Conservation (phyloP, 257 asterid species). For the Salvia rosmarinus region DNA sequence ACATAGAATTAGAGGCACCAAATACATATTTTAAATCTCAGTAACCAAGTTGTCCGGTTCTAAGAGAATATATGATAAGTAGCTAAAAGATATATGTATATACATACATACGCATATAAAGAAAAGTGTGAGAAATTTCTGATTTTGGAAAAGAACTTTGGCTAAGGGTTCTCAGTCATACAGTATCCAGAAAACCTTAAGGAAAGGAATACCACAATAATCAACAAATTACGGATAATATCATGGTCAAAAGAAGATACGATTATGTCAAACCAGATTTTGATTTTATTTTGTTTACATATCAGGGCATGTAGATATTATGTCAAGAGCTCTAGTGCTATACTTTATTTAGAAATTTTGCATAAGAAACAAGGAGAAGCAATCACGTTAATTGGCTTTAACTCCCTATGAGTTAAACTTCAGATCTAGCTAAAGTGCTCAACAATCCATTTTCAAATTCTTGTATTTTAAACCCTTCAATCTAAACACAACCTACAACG, state of each 20-base stretch:
- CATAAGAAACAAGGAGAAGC: neutral
- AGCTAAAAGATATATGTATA: too few relatives aligned
- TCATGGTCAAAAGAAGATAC: neutral
- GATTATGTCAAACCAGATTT: neutral
- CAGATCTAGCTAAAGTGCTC: neutral
- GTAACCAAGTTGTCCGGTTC: too few relatives aligned
- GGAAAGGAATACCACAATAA: neutral
- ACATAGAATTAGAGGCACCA: too few relatives aligned
- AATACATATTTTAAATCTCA: too few relatives aligned
- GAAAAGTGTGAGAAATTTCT: neutral
- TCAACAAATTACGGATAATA: neutral
- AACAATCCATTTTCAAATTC: neutral
- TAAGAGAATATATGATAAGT: too few relatives aligned
- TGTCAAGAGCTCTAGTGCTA: neutral
- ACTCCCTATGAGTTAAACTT: constrained; percentile 16
- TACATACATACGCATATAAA: neutral
- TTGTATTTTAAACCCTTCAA: neutral
- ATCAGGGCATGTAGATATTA: neutral
- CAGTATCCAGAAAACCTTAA: neutral
- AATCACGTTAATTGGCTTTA: neutral
- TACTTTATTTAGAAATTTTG: neutral
- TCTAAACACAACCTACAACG: neutral
- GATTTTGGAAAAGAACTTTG: neutral
- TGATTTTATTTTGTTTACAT: neutral
- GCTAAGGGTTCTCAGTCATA: neutral